phyloP scores from a whole-genome alignment of 495 filamentous ascomycete species.

The Penicillium argentinense region DNA sequence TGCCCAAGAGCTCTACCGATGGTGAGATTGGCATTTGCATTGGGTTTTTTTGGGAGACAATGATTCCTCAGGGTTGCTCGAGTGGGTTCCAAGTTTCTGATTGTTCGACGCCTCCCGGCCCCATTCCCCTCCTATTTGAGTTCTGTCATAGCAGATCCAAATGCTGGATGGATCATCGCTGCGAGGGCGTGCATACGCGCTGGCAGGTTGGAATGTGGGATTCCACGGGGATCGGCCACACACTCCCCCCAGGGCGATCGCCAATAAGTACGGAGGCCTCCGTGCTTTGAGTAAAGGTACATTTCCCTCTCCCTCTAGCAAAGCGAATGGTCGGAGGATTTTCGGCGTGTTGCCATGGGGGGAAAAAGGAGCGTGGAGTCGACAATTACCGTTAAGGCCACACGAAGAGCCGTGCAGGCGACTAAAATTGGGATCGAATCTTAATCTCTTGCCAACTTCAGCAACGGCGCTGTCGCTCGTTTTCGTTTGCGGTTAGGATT shows the following conservation, averaged over 20 bases:
- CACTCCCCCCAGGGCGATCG: not conserved
- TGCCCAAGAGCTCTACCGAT: no score
- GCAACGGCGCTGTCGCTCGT: constrained; percentile 27
- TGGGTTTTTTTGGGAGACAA: not conserved
- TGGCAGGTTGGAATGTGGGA: constrained; percentile 19
- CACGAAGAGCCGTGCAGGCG: constrained; percentile 2
- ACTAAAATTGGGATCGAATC: constrained; percentile 36
- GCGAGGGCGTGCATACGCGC: constrained; percentile 3
- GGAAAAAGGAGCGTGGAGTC: not conserved
- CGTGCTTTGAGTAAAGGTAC: no score
- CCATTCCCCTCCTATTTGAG: constrained; percentile 2
- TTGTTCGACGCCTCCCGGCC: not conserved
- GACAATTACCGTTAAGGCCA: no score
- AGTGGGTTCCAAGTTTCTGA: not conserved
- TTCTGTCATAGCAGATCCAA: constrained; percentile 3
- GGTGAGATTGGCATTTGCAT: not conserved
- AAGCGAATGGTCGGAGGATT: constrained; percentile 12
- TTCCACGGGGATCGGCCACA: constrained; percentile 14
- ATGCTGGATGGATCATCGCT: constrained; percentile 9
- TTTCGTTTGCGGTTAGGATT: constrained; percentile 29
- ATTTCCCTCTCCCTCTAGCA: no score
- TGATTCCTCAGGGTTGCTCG: not conserved
- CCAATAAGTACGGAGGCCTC: not conserved
- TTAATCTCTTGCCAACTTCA: constrained; percentile 35
- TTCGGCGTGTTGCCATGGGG: constrained; percentile 2